Evolutionary conservation across 331 rosid species (phyloP).

Genomic region (Quercus lobata): DNA sequence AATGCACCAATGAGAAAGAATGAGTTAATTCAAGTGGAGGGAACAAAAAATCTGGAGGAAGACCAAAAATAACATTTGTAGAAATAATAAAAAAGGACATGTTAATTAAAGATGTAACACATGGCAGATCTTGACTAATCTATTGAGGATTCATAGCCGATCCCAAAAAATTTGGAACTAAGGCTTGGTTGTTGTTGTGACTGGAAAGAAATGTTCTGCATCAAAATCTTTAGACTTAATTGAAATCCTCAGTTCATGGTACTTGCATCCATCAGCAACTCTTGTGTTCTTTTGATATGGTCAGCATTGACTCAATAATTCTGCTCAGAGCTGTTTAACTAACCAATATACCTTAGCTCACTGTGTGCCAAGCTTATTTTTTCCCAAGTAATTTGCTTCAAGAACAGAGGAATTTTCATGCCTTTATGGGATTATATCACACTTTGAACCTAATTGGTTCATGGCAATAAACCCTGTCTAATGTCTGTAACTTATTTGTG

Average conservation of each 20-base stretch:
- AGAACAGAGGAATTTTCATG: not conserved
- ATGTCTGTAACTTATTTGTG: not conserved
- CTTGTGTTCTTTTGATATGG: not conserved
- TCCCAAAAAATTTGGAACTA: too few relatives aligned
- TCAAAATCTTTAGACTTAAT: not conserved
- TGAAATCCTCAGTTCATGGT: not conserved
- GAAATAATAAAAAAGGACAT: too few relatives aligned
- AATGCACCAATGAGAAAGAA: too few relatives aligned
- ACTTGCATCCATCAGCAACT: not conserved
- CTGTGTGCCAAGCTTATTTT: not conserved
- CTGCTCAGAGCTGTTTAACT: not conserved
- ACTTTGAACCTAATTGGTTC: not conserved
- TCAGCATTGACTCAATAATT: not conserved
- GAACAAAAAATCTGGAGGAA: too few relatives aligned
- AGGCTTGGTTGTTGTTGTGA: not conserved
- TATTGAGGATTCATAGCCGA: too few relatives aligned
- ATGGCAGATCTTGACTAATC: too few relatives aligned
- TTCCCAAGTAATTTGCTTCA: not conserved
- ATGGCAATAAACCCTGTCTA: not conserved
- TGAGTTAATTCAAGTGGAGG: too few relatives aligned
- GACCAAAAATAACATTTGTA: too few relatives aligned
- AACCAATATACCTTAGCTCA: not conserved
- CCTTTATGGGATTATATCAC: not conserved
- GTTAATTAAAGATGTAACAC: too few relatives aligned
- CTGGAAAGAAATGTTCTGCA: not conserved